phyloP scores from a whole-genome alignment of 179 eudicot species.

The Beta corolliflora region DNA sequence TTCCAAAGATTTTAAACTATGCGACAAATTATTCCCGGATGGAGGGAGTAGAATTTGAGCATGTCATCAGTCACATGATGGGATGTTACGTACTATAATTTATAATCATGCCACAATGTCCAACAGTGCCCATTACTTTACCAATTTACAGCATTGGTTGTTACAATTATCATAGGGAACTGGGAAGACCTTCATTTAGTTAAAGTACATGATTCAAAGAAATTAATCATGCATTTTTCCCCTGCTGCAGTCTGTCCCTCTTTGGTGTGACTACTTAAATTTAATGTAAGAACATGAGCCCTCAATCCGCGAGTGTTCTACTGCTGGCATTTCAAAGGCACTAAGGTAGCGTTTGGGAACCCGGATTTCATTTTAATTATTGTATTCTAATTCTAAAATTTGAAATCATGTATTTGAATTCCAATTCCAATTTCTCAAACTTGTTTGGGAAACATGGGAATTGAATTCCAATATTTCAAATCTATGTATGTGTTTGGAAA shows the following conservation, averaged over 20 bases:
- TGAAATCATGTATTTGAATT: too few relatives aligned
- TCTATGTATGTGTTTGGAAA: too few relatives aligned
- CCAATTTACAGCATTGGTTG: background rate
- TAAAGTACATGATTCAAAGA: background rate
- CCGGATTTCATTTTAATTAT: too few relatives aligned
- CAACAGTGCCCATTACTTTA: background rate
- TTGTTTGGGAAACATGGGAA: too few relatives aligned
- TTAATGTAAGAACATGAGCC: constrained; percentile 79
- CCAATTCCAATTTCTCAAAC: too few relatives aligned
- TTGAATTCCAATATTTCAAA: too few relatives aligned
- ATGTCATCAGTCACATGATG: background rate
- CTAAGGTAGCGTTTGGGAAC: too few relatives aligned
- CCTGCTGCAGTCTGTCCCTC: constrained; percentile 68
- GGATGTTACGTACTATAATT: background rate
- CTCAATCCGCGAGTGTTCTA: constrained; percentile 59
- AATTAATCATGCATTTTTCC: constrained; percentile 23
- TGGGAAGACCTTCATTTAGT: constrained; percentile 6
- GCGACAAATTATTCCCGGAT: background rate
- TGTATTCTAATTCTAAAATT: too few relatives aligned
- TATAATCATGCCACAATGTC: background rate
- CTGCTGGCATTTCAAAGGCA: constrained; percentile 65
- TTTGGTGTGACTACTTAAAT: constrained; percentile 85
- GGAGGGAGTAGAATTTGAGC: background rate
- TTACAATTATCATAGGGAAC: background rate
- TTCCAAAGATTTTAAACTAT: background rate